A percentile compares a stretch with the other conserved stretches of the same genome.
These are phyloP conservation scores for Aspergillus oerlinghausenensis DNA, from an alignment of 2,329 filamentous ascomycete species.

Conservation along the genomic window DNA sequence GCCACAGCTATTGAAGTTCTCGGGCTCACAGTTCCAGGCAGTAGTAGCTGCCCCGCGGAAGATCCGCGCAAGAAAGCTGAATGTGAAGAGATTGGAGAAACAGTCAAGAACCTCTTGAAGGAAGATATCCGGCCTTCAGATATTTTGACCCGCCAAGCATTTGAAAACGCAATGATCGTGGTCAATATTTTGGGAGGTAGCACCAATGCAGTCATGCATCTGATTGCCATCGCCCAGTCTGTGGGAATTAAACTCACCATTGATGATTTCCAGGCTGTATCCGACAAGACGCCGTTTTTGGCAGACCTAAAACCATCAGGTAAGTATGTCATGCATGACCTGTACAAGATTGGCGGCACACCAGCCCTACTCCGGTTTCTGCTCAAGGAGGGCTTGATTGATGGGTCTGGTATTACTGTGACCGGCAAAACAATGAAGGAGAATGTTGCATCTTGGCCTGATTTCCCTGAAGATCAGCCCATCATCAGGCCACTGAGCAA, in stretches of 20 bases:
- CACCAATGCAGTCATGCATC: conserved; percentile 78
- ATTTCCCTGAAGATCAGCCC: conserved; percentile 64
- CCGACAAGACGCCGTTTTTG: conserved; percentile 74
- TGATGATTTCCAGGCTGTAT: conserved; percentile 80
- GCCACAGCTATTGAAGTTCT: conserved; percentile 61
- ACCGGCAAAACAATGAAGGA: conserved; percentile 56
- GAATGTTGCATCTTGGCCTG: conserved; percentile 55
- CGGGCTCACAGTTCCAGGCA: not conserved
- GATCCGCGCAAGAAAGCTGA: conserved; percentile 67
- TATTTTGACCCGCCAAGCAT: conserved; percentile 73
- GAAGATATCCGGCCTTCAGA: conserved; percentile 74
- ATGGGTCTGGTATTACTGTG: conserved; percentile 57
- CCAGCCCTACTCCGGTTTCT: conserved; percentile 56
- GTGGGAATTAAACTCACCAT: conserved; percentile 78
- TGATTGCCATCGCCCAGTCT: conserved; percentile 78
- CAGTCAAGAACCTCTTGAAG: conserved; percentile 68
- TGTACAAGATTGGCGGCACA: conserved; percentile 54
- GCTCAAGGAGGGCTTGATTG: conserved; percentile 54
- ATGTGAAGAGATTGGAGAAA: conserved; percentile 66
- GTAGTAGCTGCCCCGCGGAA: conserved; percentile 24
- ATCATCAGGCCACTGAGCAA: conserved; percentile 65
- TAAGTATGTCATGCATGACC: conserved; percentile 58
- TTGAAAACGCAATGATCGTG: conserved; percentile 80
- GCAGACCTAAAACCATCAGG: conserved; percentile 77
- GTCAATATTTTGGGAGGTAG: conserved; percentile 79